phyloP scores from a whole-genome alignment of 1,139 yeast genomes.

The Saccharomycopsis hybrid region DNA sequence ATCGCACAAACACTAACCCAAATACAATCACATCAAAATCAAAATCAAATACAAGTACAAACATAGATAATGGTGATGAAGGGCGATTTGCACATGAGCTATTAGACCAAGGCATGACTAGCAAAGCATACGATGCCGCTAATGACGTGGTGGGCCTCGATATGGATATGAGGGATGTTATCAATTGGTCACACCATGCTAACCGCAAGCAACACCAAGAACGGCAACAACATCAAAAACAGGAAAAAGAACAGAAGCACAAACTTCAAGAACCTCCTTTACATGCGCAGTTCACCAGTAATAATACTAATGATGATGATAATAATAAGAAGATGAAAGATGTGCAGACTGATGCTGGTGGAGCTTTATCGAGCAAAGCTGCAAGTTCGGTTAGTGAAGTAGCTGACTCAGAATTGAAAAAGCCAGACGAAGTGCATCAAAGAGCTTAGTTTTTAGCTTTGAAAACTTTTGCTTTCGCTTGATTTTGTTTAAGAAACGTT shows the following conservation, averaged over 20 bases:
- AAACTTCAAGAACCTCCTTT: too few species aligned
- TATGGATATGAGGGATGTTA: constrained; percentile 5
- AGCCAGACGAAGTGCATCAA: neutral
- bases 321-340: too few species aligned
- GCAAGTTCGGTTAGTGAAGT: too few species aligned
- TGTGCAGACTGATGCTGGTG: too few species aligned
- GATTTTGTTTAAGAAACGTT: neutral
- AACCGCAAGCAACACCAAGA: neutral
- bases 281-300: too few species aligned
- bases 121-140: constrained; percentile 2
- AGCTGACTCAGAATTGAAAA: neutral
- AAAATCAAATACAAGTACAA: neutral
- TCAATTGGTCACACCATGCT: constrained; percentile 6
- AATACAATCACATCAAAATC: neutral
- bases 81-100: constrained; percentile 5
- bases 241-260: neutral
- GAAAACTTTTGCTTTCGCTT: too few species aligned
- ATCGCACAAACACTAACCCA: too few species aligned
- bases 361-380: too few species aligned
- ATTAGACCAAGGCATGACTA: constrained; percentile 5
- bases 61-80: neutral
- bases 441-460: neutral
- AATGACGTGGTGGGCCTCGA: constrained; percentile 9
- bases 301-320: too few species aligned
- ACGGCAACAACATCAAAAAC: neutral